Conservation (phyloP, 768 basidiomycete genomes). For the Tricholoma hemisulphureum region DNA sequence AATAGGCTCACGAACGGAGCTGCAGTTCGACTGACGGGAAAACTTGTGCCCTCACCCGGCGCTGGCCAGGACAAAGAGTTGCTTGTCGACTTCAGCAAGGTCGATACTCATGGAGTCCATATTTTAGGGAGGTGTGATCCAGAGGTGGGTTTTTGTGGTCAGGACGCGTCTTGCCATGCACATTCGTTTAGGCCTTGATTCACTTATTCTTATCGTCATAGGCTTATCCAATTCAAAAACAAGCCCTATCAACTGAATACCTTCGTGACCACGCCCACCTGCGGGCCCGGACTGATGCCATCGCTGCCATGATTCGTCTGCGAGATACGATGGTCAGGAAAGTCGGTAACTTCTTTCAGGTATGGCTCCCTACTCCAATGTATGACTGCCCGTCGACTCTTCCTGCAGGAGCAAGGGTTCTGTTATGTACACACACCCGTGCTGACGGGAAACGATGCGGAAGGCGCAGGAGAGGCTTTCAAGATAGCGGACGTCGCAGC, state of each 20-base stretch:
- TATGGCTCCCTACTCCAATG: constrained; percentile 31
- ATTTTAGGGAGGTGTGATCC: constrained; percentile 50
- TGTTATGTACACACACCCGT: constrained; percentile 80
- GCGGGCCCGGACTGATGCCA: constrained; percentile 73
- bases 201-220: constrained; percentile 24
- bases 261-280: constrained; percentile 86
- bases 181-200: not conserved
- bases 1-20: constrained; percentile 24
- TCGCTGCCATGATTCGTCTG: constrained; percentile 73
- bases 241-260: constrained; percentile 73
- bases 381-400: not conserved
- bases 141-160: constrained; percentile 29
- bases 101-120: constrained; percentile 26
- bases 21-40: constrained; percentile 31
- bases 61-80: constrained; percentile 49
- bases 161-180: not conserved
- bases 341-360: constrained; percentile 72
- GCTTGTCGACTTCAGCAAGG: constrained; percentile 35
- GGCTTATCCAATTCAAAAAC: constrained; percentile 92
- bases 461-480: constrained; percentile 95
- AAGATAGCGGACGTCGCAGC: constrained; percentile 47
- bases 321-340: constrained; percentile 56
- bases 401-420: constrained; percentile 69
- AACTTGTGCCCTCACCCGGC: constrained; percentile 43
- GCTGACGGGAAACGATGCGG: constrained; percentile 88